phyloP scores from a whole-genome alignment of 176 grass and related monocot genomes.

The Tuctoria greenei region DNA sequence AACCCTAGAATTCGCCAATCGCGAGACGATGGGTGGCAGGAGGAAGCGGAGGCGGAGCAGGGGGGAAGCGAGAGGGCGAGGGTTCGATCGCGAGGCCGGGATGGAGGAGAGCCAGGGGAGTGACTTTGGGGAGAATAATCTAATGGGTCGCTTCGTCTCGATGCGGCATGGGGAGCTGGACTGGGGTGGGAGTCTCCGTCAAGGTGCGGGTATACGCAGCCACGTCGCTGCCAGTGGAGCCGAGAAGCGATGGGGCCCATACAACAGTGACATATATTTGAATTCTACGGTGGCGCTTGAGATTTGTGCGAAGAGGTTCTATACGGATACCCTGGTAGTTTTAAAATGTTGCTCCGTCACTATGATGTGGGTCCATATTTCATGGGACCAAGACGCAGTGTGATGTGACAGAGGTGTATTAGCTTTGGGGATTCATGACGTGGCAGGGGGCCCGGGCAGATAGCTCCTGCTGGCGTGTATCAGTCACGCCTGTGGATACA shows the following conservation, averaged over 20 bases:
- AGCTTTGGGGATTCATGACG: conserved; percentile 1
- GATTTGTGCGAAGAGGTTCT: background rate
- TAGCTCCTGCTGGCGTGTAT: conserved; percentile 11
- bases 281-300: conserved; percentile 7
- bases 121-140: conserved; percentile 59
- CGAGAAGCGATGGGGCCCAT: rapidly evolving
- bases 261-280: rapidly evolving
- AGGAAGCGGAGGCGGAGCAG: conserved; percentile 22
- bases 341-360: background rate
- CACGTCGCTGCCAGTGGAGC: background rate
- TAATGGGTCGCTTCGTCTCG: conserved; percentile 40
- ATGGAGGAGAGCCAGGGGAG: conserved; percentile 24
- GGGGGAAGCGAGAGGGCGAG: conserved; percentile 19
- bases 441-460: conserved; percentile 21
- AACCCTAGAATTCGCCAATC: conserved; percentile 52
- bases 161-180: conserved; percentile 56
- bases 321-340: conserved; percentile 20
- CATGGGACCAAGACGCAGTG: background rate
- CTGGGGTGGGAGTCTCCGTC: conserved; percentile 24
- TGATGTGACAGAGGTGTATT: background rate
- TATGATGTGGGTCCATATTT: rapidly evolving
- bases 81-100: conserved; percentile 56
- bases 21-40: conserved; percentile 48
- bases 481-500: background rate
- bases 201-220: conserved; percentile 36